phyloP scores from a whole-genome alignment of 768 basidiomycete genomes.

The Coprinopsis marcescibilis region DNA sequence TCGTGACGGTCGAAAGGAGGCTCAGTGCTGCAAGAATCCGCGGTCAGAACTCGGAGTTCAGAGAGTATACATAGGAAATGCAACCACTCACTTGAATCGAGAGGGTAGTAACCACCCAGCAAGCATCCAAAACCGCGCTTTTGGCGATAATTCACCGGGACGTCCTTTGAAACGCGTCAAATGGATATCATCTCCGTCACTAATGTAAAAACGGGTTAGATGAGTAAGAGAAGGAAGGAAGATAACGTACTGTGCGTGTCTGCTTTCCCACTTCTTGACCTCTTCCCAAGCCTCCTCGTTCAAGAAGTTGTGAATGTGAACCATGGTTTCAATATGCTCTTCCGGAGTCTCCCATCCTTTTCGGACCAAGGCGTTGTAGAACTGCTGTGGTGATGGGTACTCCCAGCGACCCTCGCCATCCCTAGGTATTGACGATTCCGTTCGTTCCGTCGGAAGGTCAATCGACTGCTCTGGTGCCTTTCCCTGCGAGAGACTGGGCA shows the following conservation, averaged over 20 bases:
- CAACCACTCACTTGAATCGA: conserved; percentile 84
- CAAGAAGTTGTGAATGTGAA: conserved; percentile 95
- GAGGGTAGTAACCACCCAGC: conserved; percentile 88
- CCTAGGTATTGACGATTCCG: conserved; percentile 83
- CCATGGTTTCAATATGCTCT: conserved; percentile 94
- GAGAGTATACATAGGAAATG: too few species aligned
- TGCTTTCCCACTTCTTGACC: conserved; percentile 88
- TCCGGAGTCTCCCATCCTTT: conserved; percentile 98
- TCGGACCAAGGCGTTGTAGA: conserved; percentile 92
- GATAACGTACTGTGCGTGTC: conserved; percentile 49
- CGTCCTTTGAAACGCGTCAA: conserved; percentile 83
- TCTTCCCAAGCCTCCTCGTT: conserved; percentile 97
- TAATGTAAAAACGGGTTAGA: not conserved
- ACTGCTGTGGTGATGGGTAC: conserved; percentile 96
- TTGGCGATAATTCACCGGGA: conserved; percentile 91
- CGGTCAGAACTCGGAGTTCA: too few species aligned
- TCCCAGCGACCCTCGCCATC: conserved; percentile 65
- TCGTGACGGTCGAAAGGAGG: conserved; percentile 98
- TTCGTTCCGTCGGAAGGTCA: conserved; percentile 68
- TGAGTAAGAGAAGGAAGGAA: not conserved
- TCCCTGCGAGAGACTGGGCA: conserved; percentile 76
- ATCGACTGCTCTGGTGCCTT: conserved; percentile 51
- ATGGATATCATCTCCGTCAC: conserved; percentile 62
- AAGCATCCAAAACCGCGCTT: conserved; percentile 81
- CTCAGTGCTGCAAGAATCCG: conserved; percentile 52